These are phyloP conservation scores for Fusarium subtropicale DNA, from an alignment of 2,329 filamentous ascomycete species.

Conservation along the genomic window DNA sequence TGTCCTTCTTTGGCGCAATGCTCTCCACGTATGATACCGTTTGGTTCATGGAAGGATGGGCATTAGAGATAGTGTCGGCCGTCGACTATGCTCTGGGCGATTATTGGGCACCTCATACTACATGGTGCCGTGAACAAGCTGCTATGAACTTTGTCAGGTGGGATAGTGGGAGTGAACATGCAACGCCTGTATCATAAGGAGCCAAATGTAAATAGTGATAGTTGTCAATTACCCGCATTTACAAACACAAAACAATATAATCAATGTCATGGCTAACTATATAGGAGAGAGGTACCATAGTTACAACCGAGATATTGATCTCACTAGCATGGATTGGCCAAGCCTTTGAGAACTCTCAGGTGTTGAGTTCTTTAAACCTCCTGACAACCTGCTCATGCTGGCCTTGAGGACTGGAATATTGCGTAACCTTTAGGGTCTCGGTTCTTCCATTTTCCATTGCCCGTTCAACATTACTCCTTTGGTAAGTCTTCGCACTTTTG, in stretches of 20 bases:
- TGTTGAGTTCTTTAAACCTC: neutral
- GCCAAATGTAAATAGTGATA: neutral
- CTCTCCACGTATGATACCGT: neutral
- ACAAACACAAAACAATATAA: neutral
- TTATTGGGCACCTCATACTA: neutral
- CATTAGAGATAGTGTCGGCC: neutral
- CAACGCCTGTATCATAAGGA: neutral
- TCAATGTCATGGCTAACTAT: neutral
- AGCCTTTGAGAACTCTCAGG: neutral
- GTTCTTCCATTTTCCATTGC: neutral
- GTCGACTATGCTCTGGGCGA: neutral
- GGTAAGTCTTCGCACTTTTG: neutral
- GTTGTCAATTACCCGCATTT: fast-evolving
- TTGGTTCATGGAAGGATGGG: neutral
- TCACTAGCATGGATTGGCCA: neutral
- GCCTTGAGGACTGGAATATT: neutral
- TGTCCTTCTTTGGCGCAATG: neutral
- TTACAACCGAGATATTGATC: neutral
- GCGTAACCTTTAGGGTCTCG: neutral
- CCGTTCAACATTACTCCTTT: neutral
- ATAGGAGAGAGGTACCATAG: neutral
- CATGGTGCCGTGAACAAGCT: neutral
- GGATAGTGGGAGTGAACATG: neutral
- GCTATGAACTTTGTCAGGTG: neutral
- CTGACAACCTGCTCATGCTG: neutral